Percentiles rank a stretch among this genome's conserved stretches.
phyloP scores from a whole-genome alignment of 2,329 filamentous ascomycete species.

The Corniculantispora saksenae region DNA sequence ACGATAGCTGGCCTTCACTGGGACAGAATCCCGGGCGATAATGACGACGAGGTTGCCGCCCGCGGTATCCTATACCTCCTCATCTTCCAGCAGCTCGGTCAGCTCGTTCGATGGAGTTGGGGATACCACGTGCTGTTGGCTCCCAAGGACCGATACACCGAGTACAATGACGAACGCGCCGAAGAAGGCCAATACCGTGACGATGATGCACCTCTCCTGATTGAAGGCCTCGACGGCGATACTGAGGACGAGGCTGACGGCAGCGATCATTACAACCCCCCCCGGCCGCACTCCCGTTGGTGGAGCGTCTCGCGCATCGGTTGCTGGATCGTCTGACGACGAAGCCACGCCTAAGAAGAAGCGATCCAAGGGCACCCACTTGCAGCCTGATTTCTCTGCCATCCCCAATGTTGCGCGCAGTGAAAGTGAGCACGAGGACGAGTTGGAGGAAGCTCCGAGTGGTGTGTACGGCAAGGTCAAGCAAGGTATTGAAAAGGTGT shows the following conservation, averaged over 20 bases:
- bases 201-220: constrained; percentile 48
- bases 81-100: constrained; percentile 96
- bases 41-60: constrained; percentile 90
- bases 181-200: constrained; percentile 63
- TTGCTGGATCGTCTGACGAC: constrained; percentile 52
- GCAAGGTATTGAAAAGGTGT: constrained; percentile 29
- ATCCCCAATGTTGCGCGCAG: constrained; percentile 57
- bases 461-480: constrained; percentile 39
- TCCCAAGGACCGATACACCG: constrained; percentile 71
- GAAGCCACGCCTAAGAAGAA: constrained; percentile 35
- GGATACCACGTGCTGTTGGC: constrained; percentile 94
- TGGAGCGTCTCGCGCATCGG: constrained; percentile 50
- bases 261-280: constrained; percentile 50
- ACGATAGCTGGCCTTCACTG: constrained; percentile 91
- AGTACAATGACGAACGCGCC: constrained; percentile 57
- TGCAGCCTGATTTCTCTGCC: constrained; percentile 56
- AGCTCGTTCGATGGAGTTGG: constrained; percentile 96
- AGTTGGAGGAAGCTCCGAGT: constrained; percentile 20
- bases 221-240: constrained; percentile 39
- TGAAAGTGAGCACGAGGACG: constrained; percentile 42
- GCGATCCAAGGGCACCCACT: constrained; percentile 33
- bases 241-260: constrained; percentile 35
- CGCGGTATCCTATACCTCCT: constrained; percentile 92
- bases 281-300: constrained; percentile 57
- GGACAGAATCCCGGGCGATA: constrained; percentile 83